Evolutionary conservation across 306 rosid genomes (phyloP), one percentile per base, ranked within the genome.

Genomic region (Lotus japonicus): DNA sequence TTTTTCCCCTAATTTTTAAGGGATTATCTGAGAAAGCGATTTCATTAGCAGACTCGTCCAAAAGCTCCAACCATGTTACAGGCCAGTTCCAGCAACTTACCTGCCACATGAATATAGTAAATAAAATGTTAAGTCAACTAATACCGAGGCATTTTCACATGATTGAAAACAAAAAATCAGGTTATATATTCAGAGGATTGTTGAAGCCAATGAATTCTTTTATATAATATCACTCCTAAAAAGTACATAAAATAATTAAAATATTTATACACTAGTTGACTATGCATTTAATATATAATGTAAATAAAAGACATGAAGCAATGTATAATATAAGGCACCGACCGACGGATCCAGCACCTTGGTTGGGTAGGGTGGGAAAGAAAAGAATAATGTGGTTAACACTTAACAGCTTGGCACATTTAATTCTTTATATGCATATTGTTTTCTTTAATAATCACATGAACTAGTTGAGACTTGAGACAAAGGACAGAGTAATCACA

Each of bases 31-130:
- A 69, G 82, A 87, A 79, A 58, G 79, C 80, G 90, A 86, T 83
- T 70, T 66, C 75, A 74, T 74, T 76, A 76, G 73, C 86, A 82
- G 55, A 18, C 83, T n/a, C n/a, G n/a, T n/a, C n/a, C n/a, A n/a
- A n/a, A n/a, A n/a, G n/a, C n/a, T 83, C 91, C 98, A 64, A 92
- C 79, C 95, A 89, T 76, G 43, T 81, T 79, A 77, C 98, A 92
- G 0, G 96, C 85, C 43, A 85, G 77, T 80, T 92, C 91, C 84
- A 86, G 74, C 89, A 92, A 79, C 53, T 81, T 92, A 76, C 98
- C 98, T 92, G 92, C 52, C 79, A 80, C 64, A 68, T 70, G 65
- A 54, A 75, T 66, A 74, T 56, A 43, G 70, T 14, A 55, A 68
- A 65, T 9, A 73, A 75, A 67, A 48, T 58, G 81, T 73, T 75